phyloP scores from a whole-genome alignment of 345 rosid species.

The Cardiospermum halicacabum region DNA sequence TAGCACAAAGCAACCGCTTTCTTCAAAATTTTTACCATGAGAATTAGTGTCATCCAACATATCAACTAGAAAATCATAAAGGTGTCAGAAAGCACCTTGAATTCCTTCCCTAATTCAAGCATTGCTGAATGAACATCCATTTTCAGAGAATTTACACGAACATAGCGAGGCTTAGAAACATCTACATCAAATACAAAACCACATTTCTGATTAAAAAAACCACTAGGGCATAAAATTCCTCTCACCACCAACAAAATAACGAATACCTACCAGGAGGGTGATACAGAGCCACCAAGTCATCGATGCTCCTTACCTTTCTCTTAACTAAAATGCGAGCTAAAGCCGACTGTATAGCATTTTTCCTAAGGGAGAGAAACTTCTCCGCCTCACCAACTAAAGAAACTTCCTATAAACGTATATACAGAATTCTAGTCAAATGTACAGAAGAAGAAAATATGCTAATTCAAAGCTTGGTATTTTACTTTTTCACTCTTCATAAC shows the following conservation, averaged over 20 bases:
- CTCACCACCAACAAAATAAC: background rate
- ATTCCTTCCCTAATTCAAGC: slow-evolving; percentile 51
- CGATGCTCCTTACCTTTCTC: slow-evolving; percentile 50
- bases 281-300: slow-evolving; percentile 51
- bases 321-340: slow-evolving; percentile 61
- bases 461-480: slow-evolving; percentile 2
- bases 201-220: background rate
- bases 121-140: slow-evolving; percentile 61
- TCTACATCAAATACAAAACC: slow-evolving; percentile 39
- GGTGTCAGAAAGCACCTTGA: slow-evolving; percentile 38
- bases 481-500: background rate
- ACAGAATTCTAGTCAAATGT: slow-evolving; percentile 13
- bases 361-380: slow-evolving; percentile 55
- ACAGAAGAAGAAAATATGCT: background rate
- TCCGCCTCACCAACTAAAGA: slow-evolving; percentile 69
- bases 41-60: background rate
- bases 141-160: slow-evolving; percentile 85
- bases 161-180: slow-evolving; percentile 61
- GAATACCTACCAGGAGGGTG: slow-evolving; percentile 43
- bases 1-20: background rate
- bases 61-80: slow-evolving; percentile 10
- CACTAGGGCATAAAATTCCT: background rate
- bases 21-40: background rate
- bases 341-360: slow-evolving; percentile 47
- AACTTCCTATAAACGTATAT: slow-evolving; percentile 39